Evolutionary conservation across 2,329 filamentous ascomycete species (phyloP).

Genomic region (Penicillium sp.): DNA sequence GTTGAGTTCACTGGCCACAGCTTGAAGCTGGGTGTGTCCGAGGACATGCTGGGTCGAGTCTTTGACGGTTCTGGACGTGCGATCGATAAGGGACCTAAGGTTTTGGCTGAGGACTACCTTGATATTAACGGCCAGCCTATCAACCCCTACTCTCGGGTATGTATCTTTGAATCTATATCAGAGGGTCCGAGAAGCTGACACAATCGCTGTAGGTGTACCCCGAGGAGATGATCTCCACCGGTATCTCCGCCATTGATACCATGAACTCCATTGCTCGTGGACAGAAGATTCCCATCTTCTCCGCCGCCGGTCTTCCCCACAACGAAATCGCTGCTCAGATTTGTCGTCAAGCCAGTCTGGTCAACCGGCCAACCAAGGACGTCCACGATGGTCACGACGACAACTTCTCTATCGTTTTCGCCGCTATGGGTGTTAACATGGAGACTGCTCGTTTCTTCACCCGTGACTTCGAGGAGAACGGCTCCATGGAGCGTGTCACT

Average conservation of each 20-base stretch:
- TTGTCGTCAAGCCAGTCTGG: conserved; percentile 92
- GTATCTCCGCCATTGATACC: conserved; percentile 98
- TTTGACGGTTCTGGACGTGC: conserved; percentile 97
- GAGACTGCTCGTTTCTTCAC: conserved; percentile 99
- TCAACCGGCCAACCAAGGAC: conserved; percentile 83
- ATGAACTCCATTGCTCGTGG: conserved; percentile 98
- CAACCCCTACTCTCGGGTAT: conserved; percentile 94
- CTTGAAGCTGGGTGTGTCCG: conserved; percentile 96
- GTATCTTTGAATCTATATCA: not conserved
- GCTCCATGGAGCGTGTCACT: conserved; percentile 94
- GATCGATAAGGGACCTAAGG: conserved; percentile 98
- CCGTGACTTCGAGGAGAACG: conserved; percentile 97
- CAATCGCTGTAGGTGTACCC: conserved; percentile 73
- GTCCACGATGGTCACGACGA: conserved; percentile 96
- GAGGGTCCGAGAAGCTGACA: conserved; percentile 11
- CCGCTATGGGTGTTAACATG: conserved; percentile 99
- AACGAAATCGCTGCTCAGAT: conserved; percentile 99
- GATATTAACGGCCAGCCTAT: conserved; percentile 99
- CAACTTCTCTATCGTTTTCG: conserved; percentile 99
- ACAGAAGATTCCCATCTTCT: conserved; percentile 99
- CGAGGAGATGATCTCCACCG: conserved; percentile 99
- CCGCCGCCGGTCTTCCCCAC: conserved; percentile 93
- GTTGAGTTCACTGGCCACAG: conserved; percentile 97
- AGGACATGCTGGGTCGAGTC: conserved; percentile 98
- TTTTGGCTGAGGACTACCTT: conserved; percentile 94